Evolutionary conservation across 2,329 filamentous ascomycete species (phyloP).

Genomic region (Cephalotrichum gorgonifer): DNA sequence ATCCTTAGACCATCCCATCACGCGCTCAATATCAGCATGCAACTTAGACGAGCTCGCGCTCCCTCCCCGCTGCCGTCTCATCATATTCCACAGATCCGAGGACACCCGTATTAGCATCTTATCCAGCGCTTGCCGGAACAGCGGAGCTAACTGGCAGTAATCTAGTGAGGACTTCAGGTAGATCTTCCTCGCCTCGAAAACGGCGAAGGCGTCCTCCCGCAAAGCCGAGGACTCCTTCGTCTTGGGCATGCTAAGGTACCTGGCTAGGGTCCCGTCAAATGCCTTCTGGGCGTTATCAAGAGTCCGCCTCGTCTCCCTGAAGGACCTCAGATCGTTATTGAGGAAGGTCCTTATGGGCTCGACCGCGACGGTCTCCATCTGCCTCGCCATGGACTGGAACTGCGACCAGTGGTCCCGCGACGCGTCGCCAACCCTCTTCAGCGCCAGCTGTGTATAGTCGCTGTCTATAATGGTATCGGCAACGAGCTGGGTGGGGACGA

Average conservation of each 20-base stretch:
- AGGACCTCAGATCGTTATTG: constrained; percentile 65
- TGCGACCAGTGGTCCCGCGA: constrained; percentile 81
- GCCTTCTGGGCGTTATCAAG: constrained; percentile 74
- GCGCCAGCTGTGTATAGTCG: constrained; percentile 83
- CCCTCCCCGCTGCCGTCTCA: constrained; percentile 61
- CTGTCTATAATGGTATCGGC: constrained; percentile 85
- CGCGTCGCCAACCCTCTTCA: constrained; percentile 76
- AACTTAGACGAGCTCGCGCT: constrained; percentile 55
- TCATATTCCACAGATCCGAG: constrained; percentile 79
- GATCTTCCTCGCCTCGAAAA: constrained; percentile 82
- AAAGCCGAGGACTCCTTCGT: constrained; percentile 87
- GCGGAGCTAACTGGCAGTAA: constrained; percentile 79
- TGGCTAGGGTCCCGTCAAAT: constrained; percentile 71
- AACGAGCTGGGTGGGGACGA: constrained; percentile 61
- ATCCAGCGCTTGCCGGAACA: constrained; percentile 75
- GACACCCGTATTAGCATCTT: constrained; percentile 78
- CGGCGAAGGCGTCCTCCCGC: constrained; percentile 88
- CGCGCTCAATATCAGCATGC: constrained; percentile 75
- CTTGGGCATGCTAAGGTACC: constrained; percentile 79
- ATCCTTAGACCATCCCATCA: constrained; percentile 86
- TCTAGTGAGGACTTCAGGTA: constrained; percentile 92
- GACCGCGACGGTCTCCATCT: constrained; percentile 64
- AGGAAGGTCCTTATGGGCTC: constrained; percentile 78
- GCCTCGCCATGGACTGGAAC: constrained; percentile 62
- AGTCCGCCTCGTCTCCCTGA: constrained; percentile 71